Percentiles rank a stretch among this genome's conserved stretches.
phyloP scores from a whole-genome alignment of 1,284 basidiomycete genomes.

The Ceratobasidium sp. region DNA sequence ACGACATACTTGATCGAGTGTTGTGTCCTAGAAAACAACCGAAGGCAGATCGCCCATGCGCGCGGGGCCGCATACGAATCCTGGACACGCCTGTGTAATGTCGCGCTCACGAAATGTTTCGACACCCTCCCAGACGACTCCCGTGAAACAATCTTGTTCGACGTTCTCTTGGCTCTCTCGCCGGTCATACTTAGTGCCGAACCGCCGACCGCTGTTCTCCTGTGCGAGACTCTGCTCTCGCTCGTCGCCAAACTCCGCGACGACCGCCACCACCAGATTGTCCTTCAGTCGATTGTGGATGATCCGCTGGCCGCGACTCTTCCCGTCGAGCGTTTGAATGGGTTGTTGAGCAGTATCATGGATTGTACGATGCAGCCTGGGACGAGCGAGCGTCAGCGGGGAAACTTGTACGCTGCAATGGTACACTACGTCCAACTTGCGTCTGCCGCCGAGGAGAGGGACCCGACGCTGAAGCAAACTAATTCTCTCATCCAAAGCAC shows the following conservation, averaged over 20 bases:
- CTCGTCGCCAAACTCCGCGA: slow-evolving; percentile 88
- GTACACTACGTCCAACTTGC: slow-evolving; percentile 89
- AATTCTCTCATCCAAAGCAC: slow-evolving; percentile 39
- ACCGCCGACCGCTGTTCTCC: slow-evolving; percentile 78
- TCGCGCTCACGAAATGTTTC: slow-evolving; percentile 87
- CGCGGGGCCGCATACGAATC: slow-evolving; percentile 79
- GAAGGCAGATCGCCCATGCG: slow-evolving; percentile 82
- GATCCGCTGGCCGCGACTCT: slow-evolving; percentile 75
- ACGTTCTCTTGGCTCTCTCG: slow-evolving; percentile 84
- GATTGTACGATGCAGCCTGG: slow-evolving; percentile 84
- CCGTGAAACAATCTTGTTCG: slow-evolving; percentile 88
- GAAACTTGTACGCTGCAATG: slow-evolving; percentile 93
- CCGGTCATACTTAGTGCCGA: slow-evolving; percentile 66
- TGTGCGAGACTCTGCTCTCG: slow-evolving; percentile 86
- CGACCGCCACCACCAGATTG: slow-evolving; percentile 76
- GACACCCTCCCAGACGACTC: slow-evolving; percentile 81
- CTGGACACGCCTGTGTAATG: slow-evolving; percentile 87
- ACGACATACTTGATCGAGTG: slow-evolving; percentile 83
- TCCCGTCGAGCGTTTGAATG: slow-evolving; percentile 83
- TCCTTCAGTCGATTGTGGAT: slow-evolving; percentile 73
- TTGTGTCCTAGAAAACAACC: slow-evolving; percentile 88
- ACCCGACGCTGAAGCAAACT: slow-evolving; percentile 36
- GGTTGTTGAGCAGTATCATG: slow-evolving; percentile 82
- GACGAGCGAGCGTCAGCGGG: slow-evolving; percentile 91
- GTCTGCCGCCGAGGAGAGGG: slow-evolving; percentile 50